A percentile compares a stretch with the other conserved stretches of the same genome.
These are phyloP conservation scores for Stachybotrys elegans DNA, from an alignment of 2,329 filamentous ascomycete genomes.

Conservation along the genomic window DNA sequence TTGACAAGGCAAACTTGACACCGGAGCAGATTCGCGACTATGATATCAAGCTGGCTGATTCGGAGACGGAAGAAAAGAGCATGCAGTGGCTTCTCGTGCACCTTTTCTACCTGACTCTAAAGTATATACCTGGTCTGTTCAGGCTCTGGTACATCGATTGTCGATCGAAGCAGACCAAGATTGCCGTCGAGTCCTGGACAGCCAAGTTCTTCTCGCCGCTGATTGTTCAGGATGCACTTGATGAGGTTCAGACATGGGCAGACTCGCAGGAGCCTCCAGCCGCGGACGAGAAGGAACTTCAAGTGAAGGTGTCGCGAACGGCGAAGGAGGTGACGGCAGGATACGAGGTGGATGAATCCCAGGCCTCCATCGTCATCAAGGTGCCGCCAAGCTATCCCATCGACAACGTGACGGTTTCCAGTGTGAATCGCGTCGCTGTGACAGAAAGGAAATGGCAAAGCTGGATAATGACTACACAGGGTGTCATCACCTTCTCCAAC, in stretches of 20 bases:
- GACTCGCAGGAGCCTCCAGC: constrained; percentile 42
- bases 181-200: constrained; percentile 79
- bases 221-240: constrained; percentile 60
- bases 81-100: constrained; percentile 82
- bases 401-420: constrained; percentile 68
- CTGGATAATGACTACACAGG: constrained; percentile 84
- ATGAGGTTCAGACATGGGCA: constrained; percentile 65
- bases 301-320: constrained; percentile 66
- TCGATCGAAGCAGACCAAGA: constrained; percentile 73
- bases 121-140: constrained; percentile 71
- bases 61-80: constrained; percentile 63
- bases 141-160: constrained; percentile 82
- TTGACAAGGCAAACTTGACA: constrained; percentile 62
- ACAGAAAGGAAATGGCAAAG: constrained; percentile 88
- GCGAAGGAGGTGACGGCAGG: constrained; percentile 75
- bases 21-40: constrained; percentile 51
- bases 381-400: constrained; percentile 81
- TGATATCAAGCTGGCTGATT: constrained; percentile 44
- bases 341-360: constrained; percentile 84
- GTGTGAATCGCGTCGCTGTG: constrained; percentile 79
- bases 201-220: constrained; percentile 74
- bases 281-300: constrained; percentile 50
- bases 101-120: constrained; percentile 77
- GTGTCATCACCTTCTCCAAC: constrained; percentile 89
- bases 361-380: constrained; percentile 74